Evolutionary conservation across 2,329 filamentous ascomycete genomes (phyloP).

Genomic region (Trichoderma cornu-damae): DNA sequence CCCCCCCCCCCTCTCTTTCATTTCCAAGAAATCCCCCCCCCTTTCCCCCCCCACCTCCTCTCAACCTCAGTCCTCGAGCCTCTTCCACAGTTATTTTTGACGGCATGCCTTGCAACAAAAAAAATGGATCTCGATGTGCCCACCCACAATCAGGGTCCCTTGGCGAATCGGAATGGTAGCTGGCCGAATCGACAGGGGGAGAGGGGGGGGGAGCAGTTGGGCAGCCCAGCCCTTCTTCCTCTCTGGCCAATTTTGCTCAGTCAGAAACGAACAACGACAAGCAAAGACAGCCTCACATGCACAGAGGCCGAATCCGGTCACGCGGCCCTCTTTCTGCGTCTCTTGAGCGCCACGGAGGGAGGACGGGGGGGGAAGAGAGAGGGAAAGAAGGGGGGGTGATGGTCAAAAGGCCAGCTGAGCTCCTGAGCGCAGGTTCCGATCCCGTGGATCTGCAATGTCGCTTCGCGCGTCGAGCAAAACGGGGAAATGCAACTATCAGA

Average conservation of each 20-base stretch:
- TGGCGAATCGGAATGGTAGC: constrained; percentile 18
- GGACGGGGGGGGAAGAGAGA: no score
- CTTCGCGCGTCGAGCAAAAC: background rate
- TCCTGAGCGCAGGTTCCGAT: background rate
- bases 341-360: background rate
- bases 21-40: background rate
- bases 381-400: no score
- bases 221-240: background rate
- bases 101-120: constrained; percentile 1
- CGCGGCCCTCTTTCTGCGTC: background rate
- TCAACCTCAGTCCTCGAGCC: background rate
- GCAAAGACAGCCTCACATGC: constrained; percentile 1
- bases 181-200: constrained; percentile 9
- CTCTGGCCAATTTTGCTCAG: constrained; percentile 1
- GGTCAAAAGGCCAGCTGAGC: constrained; percentile 14
- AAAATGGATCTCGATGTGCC: constrained; percentile 16
- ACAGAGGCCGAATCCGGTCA: constrained; percentile 1
- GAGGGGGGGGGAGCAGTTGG: no score
- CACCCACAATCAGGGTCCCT: background rate
- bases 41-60: background rate
- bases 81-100: constrained; percentile 10
- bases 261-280: constrained; percentile 8
- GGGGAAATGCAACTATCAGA: constrained; percentile 13
- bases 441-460: background rate
- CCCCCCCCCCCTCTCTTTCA: background rate